These are phyloP conservation scores for Polytrichum commune DNA, from an alignment of 225 moss, liverwort and hornwort species.

Conservation along the genomic window DNA sequence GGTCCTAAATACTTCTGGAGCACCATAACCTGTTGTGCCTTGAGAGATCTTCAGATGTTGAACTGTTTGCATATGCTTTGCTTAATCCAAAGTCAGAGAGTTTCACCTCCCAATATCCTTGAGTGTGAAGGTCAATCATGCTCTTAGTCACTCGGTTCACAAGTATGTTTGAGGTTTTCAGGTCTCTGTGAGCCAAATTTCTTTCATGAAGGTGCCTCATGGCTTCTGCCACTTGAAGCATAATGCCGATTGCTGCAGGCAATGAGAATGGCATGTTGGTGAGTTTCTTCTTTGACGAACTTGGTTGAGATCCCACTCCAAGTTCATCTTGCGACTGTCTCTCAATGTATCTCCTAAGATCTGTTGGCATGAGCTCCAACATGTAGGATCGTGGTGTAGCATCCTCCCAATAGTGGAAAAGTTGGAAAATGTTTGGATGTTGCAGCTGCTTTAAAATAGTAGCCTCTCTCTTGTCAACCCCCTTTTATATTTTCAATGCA, in stretches of 20 bases:
- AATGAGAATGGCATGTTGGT: constrained; percentile 11
- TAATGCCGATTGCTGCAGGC: constrained; percentile 15
- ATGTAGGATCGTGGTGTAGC: neutral
- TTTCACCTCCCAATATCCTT: constrained; percentile 18
- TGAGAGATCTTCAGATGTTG: neutral
- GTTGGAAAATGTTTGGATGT: neutral
- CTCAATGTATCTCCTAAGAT: neutral
- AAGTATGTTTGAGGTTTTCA: constrained; percentile 17
- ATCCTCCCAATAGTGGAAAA: constrained; percentile 9
- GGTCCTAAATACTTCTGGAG: constrained; percentile 18
- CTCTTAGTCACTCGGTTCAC: neutral
- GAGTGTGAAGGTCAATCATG: neutral
- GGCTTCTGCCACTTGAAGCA: constrained; percentile 24
- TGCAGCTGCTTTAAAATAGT: neutral
- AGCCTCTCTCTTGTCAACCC: neutral
- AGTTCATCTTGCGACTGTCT: neutral
- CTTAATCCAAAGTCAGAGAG: constrained; percentile 16
- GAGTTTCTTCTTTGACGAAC: neutral
- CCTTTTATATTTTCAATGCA: constrained; percentile 2
- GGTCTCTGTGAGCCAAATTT: constrained; percentile 6
- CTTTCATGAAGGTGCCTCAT: constrained; percentile 7
- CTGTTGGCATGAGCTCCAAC: constrained; percentile 7
- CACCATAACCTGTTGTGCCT: constrained; percentile 4
- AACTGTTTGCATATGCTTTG: constrained; percentile 1
- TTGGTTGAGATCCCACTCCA: neutral